Conservation (phyloP, 768 basidiomycete species). For the Lactifluus volemus region DNA sequence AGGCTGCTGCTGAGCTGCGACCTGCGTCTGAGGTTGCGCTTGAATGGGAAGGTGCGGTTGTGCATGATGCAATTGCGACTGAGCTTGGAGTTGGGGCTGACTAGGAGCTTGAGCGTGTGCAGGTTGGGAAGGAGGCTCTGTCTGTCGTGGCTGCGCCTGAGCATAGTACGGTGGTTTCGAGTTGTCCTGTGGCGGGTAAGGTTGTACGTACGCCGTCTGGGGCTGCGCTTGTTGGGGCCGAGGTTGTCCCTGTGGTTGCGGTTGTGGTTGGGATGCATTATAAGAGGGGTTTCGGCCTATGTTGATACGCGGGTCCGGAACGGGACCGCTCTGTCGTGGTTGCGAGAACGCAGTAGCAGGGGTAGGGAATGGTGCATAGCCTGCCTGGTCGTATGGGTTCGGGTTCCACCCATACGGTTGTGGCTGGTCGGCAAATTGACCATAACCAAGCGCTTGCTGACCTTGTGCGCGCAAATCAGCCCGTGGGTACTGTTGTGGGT, state of each 20-base stretch:
- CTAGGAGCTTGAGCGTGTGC: slow-evolving; percentile 10
- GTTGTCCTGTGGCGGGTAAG: slow-evolving; percentile 18
- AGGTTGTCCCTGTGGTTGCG: slow-evolving; percentile 26
- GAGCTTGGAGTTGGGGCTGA: slow-evolving; percentile 24
- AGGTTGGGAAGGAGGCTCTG: slow-evolving; percentile 4
- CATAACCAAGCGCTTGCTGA: slow-evolving; percentile 22
- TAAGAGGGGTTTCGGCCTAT: slow-evolving; percentile 3
- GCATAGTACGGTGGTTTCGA: slow-evolving; percentile 19
- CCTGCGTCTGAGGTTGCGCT: slow-evolving; percentile 23
- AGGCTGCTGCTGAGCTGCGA: no score
- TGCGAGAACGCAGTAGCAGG: slow-evolving; percentile 25
- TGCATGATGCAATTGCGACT: not conserved
- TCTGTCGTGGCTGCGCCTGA: slow-evolving; percentile 11
- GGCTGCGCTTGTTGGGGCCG: slow-evolving; percentile 25
- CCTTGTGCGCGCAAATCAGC: slow-evolving; percentile 27
- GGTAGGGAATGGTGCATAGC: slow-evolving; percentile 33
- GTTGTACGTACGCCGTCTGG: slow-evolving; percentile 23
- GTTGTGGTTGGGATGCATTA: slow-evolving; percentile 12
- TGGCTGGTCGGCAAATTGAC: slow-evolving; percentile 25
- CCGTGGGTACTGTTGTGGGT: slow-evolving; percentile 23
- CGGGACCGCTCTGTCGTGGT: slow-evolving; percentile 23
- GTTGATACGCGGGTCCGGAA: not conserved
- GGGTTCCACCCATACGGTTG: slow-evolving; percentile 49
- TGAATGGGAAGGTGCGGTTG: slow-evolving; percentile 12
- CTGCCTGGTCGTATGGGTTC: slow-evolving; percentile 35